Percentiles rank a stretch among this genome's conserved stretches.
These are phyloP conservation scores for Tolypocladium nubicola DNA, from an alignment of 2,329 filamentous ascomycete species.

Conservation along the genomic window DNA sequence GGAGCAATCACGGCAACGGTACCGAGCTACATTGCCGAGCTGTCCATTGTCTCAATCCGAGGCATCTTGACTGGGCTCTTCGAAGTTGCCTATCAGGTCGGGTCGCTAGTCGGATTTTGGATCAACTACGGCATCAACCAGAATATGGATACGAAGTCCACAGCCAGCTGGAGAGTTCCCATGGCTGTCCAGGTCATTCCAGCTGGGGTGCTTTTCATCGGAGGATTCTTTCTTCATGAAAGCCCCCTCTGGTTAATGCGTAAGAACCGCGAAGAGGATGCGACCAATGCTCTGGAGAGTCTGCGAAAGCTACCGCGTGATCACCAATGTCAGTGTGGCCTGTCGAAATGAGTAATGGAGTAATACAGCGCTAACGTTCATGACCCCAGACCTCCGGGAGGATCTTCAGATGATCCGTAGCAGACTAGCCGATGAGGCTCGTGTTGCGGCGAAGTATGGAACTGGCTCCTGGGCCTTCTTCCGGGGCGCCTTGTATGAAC, in stretches of 20 bases:
- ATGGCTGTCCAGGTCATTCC: conserved; percentile 37
- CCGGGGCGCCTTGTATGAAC: conserved; percentile 9
- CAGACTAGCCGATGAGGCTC: conserved; percentile 22
- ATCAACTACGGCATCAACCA: conserved; percentile 33
- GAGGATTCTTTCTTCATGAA: conserved; percentile 34
- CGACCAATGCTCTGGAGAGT: conserved; percentile 18
- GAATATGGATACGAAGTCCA: conserved; percentile 20
- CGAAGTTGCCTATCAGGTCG: conserved; percentile 43
- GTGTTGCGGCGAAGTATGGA: conserved; percentile 21
- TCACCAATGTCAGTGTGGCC: conserved; percentile 14
- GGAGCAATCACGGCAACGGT: conserved; percentile 48
- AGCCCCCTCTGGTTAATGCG: conserved; percentile 28
- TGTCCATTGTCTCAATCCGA: conserved; percentile 46
- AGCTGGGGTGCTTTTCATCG: conserved; percentile 28
- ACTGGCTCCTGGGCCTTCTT: conserved; percentile 14
- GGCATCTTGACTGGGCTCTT: conserved; percentile 46
- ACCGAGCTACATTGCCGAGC: conserved; percentile 54
- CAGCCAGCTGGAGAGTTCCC: conserved; percentile 35
- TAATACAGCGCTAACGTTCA: too few relatives aligned
- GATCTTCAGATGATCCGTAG: conserved; percentile 35
- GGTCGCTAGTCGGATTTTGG: conserved; percentile 40
- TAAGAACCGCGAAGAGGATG: conserved; percentile 20
- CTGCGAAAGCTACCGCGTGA: conserved; percentile 33
- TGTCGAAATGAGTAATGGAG: too few relatives aligned
- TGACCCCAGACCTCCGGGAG: conserved; percentile 27